Evolutionary conservation across 2,329 filamentous ascomycete genomes (phyloP).

Genomic region (Alternaria incomplexa): DNA sequence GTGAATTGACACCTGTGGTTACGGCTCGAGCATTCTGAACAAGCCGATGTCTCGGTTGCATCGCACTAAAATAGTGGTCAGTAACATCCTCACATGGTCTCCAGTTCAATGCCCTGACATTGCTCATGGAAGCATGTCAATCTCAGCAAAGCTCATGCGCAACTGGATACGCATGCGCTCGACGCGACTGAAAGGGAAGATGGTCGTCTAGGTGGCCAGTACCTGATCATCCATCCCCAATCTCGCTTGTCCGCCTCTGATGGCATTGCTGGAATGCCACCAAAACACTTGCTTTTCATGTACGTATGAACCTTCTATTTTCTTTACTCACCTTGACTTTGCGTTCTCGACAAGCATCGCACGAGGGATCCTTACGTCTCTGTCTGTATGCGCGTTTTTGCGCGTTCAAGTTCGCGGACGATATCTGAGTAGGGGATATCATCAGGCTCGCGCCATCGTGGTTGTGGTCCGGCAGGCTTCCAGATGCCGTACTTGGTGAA

Average conservation of each 20-base stretch:
- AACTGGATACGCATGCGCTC: background rate
- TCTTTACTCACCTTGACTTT: constrained; percentile 65
- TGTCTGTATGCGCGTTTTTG: constrained; percentile 96
- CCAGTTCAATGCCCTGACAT: background rate
- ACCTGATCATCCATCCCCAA: background rate
- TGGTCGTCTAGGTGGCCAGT: background rate
- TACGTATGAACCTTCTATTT: background rate
- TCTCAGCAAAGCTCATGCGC: background rate
- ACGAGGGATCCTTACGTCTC: constrained; percentile 93
- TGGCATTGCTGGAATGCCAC: background rate
- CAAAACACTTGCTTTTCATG: background rate
- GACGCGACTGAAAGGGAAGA: background rate
- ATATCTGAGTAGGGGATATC: constrained; percentile 51
- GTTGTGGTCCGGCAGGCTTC: constrained; percentile 38
- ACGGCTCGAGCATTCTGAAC: constrained; percentile 94
- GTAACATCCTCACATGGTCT: background rate
- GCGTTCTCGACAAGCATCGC: constrained; percentile 90
- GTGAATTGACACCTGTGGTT: constrained; percentile 99
- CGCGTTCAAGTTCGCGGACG: constrained; percentile 64
- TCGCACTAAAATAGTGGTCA: constrained; percentile 70
- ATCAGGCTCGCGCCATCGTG: constrained; percentile 46
- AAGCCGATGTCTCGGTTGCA: constrained; percentile 93
- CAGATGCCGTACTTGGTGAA: constrained; percentile 45
- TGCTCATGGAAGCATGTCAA: background rate
- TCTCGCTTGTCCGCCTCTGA: background rate